phyloP scores from a whole-genome alignment of 139 green algal species.

The Chlorella ohadii region DNA sequence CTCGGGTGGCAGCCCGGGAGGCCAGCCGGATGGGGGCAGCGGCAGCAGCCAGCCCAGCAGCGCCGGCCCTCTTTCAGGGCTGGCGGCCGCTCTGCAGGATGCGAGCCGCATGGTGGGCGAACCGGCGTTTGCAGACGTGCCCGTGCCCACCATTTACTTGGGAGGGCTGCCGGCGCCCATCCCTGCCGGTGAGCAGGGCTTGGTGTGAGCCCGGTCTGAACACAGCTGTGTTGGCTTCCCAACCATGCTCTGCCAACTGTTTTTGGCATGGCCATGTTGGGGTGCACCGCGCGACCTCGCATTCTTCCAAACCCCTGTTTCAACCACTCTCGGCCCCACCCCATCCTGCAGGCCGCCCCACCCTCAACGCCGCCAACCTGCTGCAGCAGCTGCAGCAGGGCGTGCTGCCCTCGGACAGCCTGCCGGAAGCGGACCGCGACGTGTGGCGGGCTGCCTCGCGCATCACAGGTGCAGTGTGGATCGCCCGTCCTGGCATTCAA shows the following conservation, averaged over 20 bases:
- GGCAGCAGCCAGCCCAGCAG: no score
- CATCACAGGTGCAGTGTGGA: background rate
- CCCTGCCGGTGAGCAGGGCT: constrained; percentile 2
- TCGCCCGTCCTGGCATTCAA: no score
- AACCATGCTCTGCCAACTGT: no score
- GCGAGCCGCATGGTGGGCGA: background rate
- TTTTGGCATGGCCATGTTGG: no score
- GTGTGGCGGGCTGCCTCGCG: constrained; percentile 19
- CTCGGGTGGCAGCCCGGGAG: no score
- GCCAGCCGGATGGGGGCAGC: no score
- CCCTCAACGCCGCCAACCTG: background rate
- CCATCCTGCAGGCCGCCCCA: background rate
- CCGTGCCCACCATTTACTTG: constrained; percentile 20
- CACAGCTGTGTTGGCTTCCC: no score
- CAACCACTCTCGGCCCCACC: no score
- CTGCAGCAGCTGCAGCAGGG: background rate
- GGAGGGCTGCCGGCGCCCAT: constrained; percentile 8
- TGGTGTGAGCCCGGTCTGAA: no score
- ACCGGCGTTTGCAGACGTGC: background rate
- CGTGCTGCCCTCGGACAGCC: constrained; percentile 16
- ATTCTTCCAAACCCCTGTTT: no score
- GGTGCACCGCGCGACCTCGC: no score
- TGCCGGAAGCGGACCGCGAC: constrained; percentile 1
- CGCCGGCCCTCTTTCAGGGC: background rate
- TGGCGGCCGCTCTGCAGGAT: background rate